Base-by-base conservation (phyloP, 495 filamentous ascomycete genomes). In the Hypomontagnella monticulosa region DNA sequence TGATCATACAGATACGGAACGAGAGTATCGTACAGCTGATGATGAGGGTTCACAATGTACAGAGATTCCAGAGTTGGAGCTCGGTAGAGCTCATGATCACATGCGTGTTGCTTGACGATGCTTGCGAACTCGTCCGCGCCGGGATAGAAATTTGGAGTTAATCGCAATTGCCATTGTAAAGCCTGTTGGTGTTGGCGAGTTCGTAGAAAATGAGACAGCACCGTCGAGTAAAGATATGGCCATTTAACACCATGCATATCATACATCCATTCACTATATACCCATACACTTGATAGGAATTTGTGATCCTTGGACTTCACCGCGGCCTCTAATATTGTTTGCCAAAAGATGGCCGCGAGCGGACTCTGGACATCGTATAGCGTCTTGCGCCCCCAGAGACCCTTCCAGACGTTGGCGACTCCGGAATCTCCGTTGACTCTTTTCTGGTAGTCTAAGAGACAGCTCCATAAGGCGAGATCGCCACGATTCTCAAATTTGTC, bases 391-490 rank as follows among this genome's bases (percentile, higher is more conserved):
- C 65, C 58, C 59, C 70, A 69, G 20, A 78, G 58, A 8, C 64
- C 75, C 34, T 71, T 71, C 68, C 78, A 72, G 11, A 80, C 67
- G 4, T 57, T 51, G 9, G 40, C 32, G 2, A 87, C 83, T 0
- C 91, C 91, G 14, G 76, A 61, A 19, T 81, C 68, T 1, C 89
- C 89, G 73, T 91, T 80, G 41, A 82, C 76, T 10, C 88, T 83
- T 61, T 84, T 80, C 34, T 85, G 79, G 64, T 85, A 88, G 32
- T 83, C 79, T 15, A 93, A 75, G 19, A 92, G 75, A 58, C 86
- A 83, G 12, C 83, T 78, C 90, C 90, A 93, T 9, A 92, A 76
- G 11, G 76, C 70, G 53, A 87, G 80, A 67, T 93, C 83, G 16
- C 78, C 61, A 27, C 60, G 66, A 49, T 84, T 72, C 20, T 76